Percentiles rank a stretch among this genome's conserved stretches.
Evolutionary conservation across 2,329 filamentous ascomycete genomes (phyloP).

Genomic region (Alternaria sp.): DNA sequence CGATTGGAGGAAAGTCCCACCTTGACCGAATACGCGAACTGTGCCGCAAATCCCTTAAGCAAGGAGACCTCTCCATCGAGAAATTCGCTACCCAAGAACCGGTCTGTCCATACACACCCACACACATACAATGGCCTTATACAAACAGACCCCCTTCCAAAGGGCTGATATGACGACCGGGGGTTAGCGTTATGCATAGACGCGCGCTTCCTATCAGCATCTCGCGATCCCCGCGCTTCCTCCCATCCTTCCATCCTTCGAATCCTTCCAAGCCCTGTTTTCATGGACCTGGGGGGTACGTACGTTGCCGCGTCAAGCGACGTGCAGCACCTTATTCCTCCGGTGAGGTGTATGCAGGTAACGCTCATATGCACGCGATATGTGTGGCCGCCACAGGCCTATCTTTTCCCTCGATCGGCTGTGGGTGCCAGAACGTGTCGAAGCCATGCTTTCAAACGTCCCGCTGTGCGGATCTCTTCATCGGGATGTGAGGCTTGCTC

Average conservation of each 20-base stretch:
- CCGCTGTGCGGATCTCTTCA: background rate
- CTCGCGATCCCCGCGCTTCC: background rate
- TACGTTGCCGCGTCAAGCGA: background rate
- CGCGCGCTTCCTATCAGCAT: background rate
- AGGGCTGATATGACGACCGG: background rate
- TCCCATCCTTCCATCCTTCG: background rate
- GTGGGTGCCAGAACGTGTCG: background rate
- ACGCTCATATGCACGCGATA: background rate
- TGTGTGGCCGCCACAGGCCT: background rate
- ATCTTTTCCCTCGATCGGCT: background rate
- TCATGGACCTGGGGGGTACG: background rate
- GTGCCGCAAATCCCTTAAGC: conserved; percentile 3
- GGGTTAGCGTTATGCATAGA: background rate
- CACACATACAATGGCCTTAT: background rate
- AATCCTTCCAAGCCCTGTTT: background rate
- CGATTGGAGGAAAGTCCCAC: background rate
- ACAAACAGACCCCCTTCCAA: background rate
- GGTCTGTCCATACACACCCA: background rate
- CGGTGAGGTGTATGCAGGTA: background rate
- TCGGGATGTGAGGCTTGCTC: background rate
- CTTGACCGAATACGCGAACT: background rate
- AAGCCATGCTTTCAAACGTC: background rate
- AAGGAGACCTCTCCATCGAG: background rate
- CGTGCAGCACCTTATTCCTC: background rate
- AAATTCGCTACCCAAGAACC: background rate